These are phyloP conservation scores for Isabelozyma gotoi DNA, from an alignment of 805 yeast species.

Conservation along the genomic window DNA sequence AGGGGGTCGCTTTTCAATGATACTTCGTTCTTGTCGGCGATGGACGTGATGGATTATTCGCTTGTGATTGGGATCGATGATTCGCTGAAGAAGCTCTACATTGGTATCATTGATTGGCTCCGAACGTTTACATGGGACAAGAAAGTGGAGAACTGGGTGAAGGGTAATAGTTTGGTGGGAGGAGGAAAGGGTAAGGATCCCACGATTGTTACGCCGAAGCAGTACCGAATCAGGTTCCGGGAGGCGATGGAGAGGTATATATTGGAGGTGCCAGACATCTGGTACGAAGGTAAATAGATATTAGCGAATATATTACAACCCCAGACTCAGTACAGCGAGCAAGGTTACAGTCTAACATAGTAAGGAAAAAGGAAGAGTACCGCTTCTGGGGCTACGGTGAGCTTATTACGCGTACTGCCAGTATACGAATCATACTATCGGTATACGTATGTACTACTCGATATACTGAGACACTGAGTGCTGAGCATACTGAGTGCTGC, in stretches of 20 bases:
- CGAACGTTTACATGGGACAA: slow-evolving; percentile 99
- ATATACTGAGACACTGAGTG: too few species aligned
- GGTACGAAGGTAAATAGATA: slow-evolving; percentile 38
- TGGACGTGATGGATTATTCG: slow-evolving; percentile 99
- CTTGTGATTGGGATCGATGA: slow-evolving; percentile 88
- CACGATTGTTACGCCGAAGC: slow-evolving; percentile 95
- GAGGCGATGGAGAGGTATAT: slow-evolving; percentile 98
- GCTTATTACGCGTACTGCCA: too few species aligned
- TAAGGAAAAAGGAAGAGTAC: too few species aligned
- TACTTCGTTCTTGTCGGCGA: slow-evolving; percentile 86
- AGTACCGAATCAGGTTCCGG: slow-evolving; percentile 88
- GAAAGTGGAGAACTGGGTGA: slow-evolving; percentile 97
- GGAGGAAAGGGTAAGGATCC: slow-evolving; percentile 86
- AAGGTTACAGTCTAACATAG: too few species aligned
- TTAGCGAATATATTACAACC: background rate
- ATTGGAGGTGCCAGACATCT: slow-evolving; percentile 86
- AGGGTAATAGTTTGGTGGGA: slow-evolving; percentile 81
- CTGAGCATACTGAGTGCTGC: too few species aligned
- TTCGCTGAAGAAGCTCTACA: slow-evolving; percentile 63
- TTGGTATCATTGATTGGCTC: slow-evolving; percentile 92
- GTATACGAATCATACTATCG: too few species aligned
- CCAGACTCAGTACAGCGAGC: too few species aligned
- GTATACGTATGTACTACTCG: too few species aligned
- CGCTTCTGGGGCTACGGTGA: too few species aligned
- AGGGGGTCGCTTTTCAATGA: slow-evolving; percentile 94